Conservation (phyloP, 495 filamentous ascomycete species). For the Venustampulla echinocandica region DNA sequence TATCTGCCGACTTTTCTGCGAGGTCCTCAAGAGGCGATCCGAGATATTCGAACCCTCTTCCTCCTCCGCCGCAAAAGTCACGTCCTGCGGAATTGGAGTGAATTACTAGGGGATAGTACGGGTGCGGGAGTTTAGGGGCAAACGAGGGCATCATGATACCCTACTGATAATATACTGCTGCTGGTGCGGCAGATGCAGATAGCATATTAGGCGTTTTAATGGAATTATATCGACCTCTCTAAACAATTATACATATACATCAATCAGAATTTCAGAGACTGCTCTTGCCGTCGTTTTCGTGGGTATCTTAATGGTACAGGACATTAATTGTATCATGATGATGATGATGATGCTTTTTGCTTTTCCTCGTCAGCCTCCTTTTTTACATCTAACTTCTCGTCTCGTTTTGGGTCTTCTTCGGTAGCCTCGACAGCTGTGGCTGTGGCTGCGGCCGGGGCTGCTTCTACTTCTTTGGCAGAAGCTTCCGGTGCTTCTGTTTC, state of each 20-base stretch:
- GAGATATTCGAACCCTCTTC: too few species aligned
- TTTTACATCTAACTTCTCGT: conserved; percentile 20
- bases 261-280: not conserved
- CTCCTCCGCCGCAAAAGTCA: too few species aligned
- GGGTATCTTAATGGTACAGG: conserved; percentile 16
- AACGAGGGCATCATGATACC: not conserved
- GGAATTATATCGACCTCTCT: not conserved
- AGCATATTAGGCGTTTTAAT: not conserved
- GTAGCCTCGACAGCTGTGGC: too few species aligned
- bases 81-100: not conserved
- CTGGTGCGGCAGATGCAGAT: not conserved
- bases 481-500: conserved; percentile 6
- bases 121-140: not conserved
- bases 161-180: not conserved
- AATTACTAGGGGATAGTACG: too few species aligned
- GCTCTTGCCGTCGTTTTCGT: too few species aligned
- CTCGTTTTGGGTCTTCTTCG: conserved; percentile 10
- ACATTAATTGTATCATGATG: not conserved
- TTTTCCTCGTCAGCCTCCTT: conserved; percentile 18
- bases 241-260: not conserved
- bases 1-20: too few species aligned
- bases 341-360: conserved; percentile 6
- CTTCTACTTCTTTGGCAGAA: conserved; percentile 17
- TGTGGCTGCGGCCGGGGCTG: conserved; percentile 10
- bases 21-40: too few species aligned